phyloP scores from a whole-genome alignment of 2,329 filamentous ascomycete genomes.

The Myriangium duriaei region DNA sequence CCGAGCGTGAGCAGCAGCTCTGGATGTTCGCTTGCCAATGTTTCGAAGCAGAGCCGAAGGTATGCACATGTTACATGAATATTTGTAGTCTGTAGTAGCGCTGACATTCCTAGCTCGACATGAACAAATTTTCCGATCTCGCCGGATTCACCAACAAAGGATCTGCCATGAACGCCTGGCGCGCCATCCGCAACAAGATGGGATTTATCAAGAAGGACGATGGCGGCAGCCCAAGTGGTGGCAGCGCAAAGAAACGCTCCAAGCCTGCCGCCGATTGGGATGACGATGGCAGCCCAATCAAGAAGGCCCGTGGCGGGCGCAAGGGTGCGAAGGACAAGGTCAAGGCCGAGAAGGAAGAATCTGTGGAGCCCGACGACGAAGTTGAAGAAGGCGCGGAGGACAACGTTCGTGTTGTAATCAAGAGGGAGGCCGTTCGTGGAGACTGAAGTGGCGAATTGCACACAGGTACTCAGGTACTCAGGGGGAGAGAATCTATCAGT shows the following conservation, averaged over 20 bases:
- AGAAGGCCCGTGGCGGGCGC: constrained; percentile 5
- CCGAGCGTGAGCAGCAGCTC: constrained; percentile 16
- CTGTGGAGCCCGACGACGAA: background rate
- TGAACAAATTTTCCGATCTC: constrained; percentile 16
- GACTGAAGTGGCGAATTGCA: too few species aligned
- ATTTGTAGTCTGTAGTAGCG: background rate
- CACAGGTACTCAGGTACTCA: too few species aligned
- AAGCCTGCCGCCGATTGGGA: constrained; percentile 1
- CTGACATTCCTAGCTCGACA: constrained; percentile 15
- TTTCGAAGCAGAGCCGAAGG: constrained; percentile 19
- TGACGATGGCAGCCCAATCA: constrained; percentile 1
- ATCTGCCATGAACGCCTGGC: constrained; percentile 23
- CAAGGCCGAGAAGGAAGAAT: background rate
- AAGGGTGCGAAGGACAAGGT: constrained; percentile 1
- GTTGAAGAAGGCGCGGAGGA: background rate
- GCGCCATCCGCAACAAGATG: constrained; percentile 23
- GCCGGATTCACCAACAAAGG: constrained; percentile 16
- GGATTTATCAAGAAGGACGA: constrained; percentile 4
- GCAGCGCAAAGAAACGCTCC: constrained; percentile 2
- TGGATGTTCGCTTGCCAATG: constrained; percentile 19
- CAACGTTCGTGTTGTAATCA: background rate
- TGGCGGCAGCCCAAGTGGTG: background rate
- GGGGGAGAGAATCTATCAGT: too few species aligned
- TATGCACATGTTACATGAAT: constrained; percentile 7
- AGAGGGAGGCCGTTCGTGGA: too few species aligned